A percentile compares a stretch with the other conserved stretches of the same genome.
These are phyloP conservation scores for Cupressus sempervirens DNA, from an alignment of 75 land plant genomes.

Conservation along the genomic window DNA sequence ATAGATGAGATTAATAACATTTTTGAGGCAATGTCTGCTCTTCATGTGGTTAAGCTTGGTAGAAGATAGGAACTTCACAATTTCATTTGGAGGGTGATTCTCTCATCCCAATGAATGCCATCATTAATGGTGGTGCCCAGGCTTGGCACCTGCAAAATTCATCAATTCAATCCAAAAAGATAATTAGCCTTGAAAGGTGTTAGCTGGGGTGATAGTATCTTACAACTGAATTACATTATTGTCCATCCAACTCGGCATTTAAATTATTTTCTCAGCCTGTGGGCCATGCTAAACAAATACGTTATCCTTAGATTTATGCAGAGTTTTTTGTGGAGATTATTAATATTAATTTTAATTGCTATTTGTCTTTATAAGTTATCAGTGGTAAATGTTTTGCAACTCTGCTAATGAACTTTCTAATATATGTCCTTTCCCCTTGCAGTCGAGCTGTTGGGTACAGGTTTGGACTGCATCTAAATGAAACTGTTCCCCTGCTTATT, in stretches of 20 bases:
- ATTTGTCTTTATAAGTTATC: background rate
- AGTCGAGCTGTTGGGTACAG: constrained; percentile 99
- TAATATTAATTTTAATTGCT: background rate
- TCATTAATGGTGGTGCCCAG: too few species aligned
- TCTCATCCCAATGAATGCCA: too few species aligned
- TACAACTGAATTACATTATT: background rate
- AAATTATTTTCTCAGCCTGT: background rate
- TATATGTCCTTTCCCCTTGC: constrained; percentile 9
- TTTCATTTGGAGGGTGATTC: too few species aligned
- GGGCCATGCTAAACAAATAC: background rate
- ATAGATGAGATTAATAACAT: too few species aligned
- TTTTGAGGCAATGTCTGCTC: too few species aligned
- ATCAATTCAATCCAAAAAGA: too few species aligned
- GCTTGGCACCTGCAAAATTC: too few species aligned
- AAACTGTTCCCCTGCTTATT: constrained; percentile 84
- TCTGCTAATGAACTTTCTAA: background rate
- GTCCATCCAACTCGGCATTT: background rate
- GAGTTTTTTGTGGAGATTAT: too few species aligned
- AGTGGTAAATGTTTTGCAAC: background rate
- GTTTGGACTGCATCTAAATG: constrained; percentile 85
- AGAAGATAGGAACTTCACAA: too few species aligned
- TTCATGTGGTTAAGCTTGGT: too few species aligned
- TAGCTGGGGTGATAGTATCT: too few species aligned
- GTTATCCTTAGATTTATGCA: background rate
- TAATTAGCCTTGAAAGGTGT: too few species aligned